Base-by-base conservation (phyloP, 495 filamentous ascomycete genomes). In the Bacidia rubella region DNA sequence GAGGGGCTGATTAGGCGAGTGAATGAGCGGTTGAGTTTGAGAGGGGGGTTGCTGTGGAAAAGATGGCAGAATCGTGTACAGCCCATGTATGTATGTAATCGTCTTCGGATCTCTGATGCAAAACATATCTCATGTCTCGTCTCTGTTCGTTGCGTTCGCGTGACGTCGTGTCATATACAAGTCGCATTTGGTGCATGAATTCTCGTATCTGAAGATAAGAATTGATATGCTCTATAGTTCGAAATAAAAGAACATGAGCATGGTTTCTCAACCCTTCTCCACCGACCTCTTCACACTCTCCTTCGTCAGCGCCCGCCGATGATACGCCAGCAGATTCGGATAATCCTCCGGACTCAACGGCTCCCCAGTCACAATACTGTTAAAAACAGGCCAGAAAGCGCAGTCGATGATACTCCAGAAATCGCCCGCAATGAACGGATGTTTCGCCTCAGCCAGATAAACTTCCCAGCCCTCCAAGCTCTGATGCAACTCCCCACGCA, bases 381-480 rank as follows among this genome's bases (percentile, higher is more conserved):
- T 63, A 39, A 90, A 65, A 10, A 86, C 72, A 0, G 86, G 85
- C 81, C 81, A 88, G 10, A 86, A 67, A 0, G 79, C 77, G 59
- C 78, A 87, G 62, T 90, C 86, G 10, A 79, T 83, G 15, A 86
- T 70, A 1, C 74, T 73, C 15, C 82, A 71, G 1, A 55, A 55
- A 0, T 64, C 52, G 0, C 81, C 83, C 15, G 76, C 75, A 3
- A 85, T 75, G 22, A 50, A 50, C 2, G 47, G 47, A 55, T 81
- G 86, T 25, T 67, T 62, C 46, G 63, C 65, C 20, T 70, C 70
- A 2, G 62, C 56, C 2, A 77, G 63, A 48, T 65, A 63, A 11
- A 48, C 51, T 44, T 83, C 77, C 75, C 79, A 85, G 1, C 63
- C 48, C 0, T 62, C 54, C 12, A 82, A 47, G 2, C 61, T 59